Base-by-base conservation (phyloP, 2,329 filamentous ascomycete genomes). In the Exophiala spinifera region DNA sequence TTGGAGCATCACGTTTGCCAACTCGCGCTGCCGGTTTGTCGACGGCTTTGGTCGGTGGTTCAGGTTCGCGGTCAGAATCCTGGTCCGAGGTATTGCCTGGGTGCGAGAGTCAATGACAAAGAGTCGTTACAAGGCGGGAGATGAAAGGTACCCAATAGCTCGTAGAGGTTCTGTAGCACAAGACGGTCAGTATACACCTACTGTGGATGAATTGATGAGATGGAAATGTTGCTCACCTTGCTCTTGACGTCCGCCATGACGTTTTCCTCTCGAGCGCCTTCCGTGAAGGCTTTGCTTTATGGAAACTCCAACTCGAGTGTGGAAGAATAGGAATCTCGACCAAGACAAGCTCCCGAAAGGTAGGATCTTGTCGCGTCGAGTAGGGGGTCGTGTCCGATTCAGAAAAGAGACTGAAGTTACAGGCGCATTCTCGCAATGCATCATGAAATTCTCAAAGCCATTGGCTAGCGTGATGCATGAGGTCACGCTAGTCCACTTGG, bases 1-100 rank as follows among this genome's bases (percentile, higher is more conserved):
- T 84, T 71, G 88, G 86, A 71, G 82, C 87, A 78, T 92, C 91
- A 79, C 90, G 89, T 87, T 96, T 96, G 73, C 82, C 83, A 72
- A 82, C 82, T 74, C 90, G 86, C 69, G 84, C 79, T 65, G 80
- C 76, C 64, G 85, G 83, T 85, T 94, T 95, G 75, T 96, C 90
- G 72, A 94, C 83, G 73, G 89, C 88, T 84, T 90, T 94, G 68
- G 89, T 85, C 68, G 91, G 91, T 72, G 87, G 86, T 67, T 84
- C 79, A 69, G 86, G 84, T 65, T 82, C 80, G 76, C 85, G 85
- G 77, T 92, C 89, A 72, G 83, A 82, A 73, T 85, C 83, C 70
- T 83, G 79, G 71, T 87, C 84, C 65, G 80, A 82, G 72, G 86
- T 83, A 74, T 87, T 86, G 74, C 84, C 84, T 86, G 72, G 64